These are phyloP conservation scores for Apophysomyces elegans DNA, from an alignment of 371 early-diverging fungal species.

Conservation along the genomic window DNA sequence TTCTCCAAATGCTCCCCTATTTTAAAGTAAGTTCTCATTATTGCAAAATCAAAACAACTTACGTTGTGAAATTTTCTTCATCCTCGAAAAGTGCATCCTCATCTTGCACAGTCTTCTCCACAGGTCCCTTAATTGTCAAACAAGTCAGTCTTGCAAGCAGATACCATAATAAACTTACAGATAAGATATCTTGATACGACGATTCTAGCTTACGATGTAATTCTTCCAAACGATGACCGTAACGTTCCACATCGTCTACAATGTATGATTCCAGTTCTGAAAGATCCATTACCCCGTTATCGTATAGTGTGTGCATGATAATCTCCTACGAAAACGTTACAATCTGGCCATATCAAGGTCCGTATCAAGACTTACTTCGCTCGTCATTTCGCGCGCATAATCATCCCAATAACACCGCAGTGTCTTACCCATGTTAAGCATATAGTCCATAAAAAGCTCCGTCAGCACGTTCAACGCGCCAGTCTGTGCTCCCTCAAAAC, in stretches of 20 bases:
- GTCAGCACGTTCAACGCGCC: conserved; percentile 75
- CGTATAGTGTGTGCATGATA: conserved; percentile 79
- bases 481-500: conserved; percentile 81
- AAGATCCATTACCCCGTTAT: conserved; percentile 75
- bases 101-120: conserved; percentile 40
- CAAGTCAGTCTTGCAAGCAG: not conserved
- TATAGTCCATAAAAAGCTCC: conserved; percentile 77
- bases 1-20: conserved; percentile 81
- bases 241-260: conserved; percentile 75
- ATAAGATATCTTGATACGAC: conserved; percentile 64
- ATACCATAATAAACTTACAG: conserved; percentile 31
- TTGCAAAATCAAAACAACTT: conserved; percentile 23
- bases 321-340: conserved; percentile 64
- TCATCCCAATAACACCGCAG: conserved; percentile 80
- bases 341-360: not conserved
- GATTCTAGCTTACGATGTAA: conserved; percentile 71
- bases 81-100: conserved; percentile 57
- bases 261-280: conserved; percentile 76
- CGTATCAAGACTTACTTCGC: conserved; percentile 60
- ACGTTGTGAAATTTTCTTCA: conserved; percentile 61
- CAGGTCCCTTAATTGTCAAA: conserved; percentile 28
- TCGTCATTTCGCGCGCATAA: conserved; percentile 71
- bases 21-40: conserved; percentile 26
- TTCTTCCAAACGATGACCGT: conserved; percentile 73
- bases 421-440: conserved; percentile 83